These are phyloP conservation scores for Candida morakotiae DNA, from an alignment of 805 yeast species.

Conservation along the genomic window DNA sequence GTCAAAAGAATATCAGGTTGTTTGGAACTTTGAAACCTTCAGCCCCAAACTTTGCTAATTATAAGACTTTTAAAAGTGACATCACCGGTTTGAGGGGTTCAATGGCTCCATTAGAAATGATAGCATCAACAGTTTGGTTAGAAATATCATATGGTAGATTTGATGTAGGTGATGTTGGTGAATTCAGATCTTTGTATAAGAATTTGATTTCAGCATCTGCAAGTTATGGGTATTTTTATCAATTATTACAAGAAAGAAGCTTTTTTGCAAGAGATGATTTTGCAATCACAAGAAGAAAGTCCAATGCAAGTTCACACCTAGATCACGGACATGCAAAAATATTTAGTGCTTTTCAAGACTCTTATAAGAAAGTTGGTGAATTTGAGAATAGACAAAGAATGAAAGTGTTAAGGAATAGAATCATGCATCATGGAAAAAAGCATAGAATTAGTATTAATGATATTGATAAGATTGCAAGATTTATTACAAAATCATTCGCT, in stretches of 20 bases:
- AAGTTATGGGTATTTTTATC: conserved; percentile 24
- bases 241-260: conserved; percentile 23
- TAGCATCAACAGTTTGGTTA: conserved; percentile 14
- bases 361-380: conserved; percentile 26
- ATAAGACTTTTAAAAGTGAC: conserved; percentile 14
- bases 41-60: conserved; percentile 18
- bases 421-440: conserved; percentile 12
- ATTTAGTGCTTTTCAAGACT: conserved; percentile 21
- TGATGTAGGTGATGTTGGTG: conserved; percentile 22
- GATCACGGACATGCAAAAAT: conserved; percentile 18
- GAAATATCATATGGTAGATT: conserved; percentile 27
- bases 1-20: conserved; percentile 18
- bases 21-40: conserved; percentile 25
- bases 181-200: conserved; percentile 21
- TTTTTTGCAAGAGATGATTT: conserved; percentile 16
- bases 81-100: conserved; percentile 16
- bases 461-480: conserved; percentile 20
- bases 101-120: conserved; percentile 16
- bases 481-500: conserved; percentile 15
- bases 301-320: conserved; percentile 8
- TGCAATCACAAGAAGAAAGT: conserved; percentile 11
- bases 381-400: conserved; percentile 20
- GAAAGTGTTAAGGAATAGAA: conserved; percentile 15
- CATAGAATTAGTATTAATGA: conserved; percentile 15
- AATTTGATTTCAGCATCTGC: conserved; percentile 18